These are phyloP conservation scores for Raphidocelis subcapitata DNA, from an alignment of 139 green algal species.

Conservation along the genomic window DNA sequence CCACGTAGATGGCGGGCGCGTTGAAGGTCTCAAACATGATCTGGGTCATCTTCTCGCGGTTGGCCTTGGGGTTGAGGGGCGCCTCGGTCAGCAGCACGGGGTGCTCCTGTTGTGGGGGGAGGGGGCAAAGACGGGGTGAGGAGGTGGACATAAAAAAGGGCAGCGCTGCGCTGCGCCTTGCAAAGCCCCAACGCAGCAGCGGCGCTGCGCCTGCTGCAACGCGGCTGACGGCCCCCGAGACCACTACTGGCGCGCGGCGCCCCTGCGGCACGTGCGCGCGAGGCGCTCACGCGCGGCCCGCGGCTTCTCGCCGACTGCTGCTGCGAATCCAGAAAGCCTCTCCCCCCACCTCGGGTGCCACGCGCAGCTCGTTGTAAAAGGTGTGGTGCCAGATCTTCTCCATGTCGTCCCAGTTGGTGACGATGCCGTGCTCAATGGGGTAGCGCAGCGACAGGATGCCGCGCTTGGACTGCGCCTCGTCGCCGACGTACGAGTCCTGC, in stretches of 20 bases:
- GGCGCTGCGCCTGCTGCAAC: no score
- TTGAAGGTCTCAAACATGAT: constrained; percentile 99
- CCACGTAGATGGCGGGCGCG: constrained; percentile 93
- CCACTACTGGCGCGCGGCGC: no score
- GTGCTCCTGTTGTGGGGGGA: constrained; percentile 73
- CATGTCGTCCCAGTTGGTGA: constrained; percentile 99
- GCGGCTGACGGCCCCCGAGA: no score
- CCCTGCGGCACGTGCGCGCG: no score
- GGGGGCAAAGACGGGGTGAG: no score
- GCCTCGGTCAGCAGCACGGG: constrained; percentile 98
- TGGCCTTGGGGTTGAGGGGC: constrained; percentile 97
- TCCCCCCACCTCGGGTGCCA: constrained; percentile 81
- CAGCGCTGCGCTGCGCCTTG: no score
- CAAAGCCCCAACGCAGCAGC: no score
- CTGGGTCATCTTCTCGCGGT: constrained; percentile 94
- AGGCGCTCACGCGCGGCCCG: no score
- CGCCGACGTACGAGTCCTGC: constrained; percentile 96
- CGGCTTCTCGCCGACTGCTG: no score
- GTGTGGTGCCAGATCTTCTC: constrained; percentile 99
- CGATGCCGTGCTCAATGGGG: constrained; percentile 96
- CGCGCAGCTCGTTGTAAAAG: constrained; percentile 99
- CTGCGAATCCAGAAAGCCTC: no score
- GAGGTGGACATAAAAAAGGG: no score
- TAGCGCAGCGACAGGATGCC: constrained; percentile 98
- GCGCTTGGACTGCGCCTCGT: constrained; percentile 97